A percentile compares a stretch with the other conserved stretches of the same genome.
Evolutionary conservation across 2,329 filamentous ascomycete genomes (phyloP).

Genomic region (Aspergillus pseudotamarii): DNA sequence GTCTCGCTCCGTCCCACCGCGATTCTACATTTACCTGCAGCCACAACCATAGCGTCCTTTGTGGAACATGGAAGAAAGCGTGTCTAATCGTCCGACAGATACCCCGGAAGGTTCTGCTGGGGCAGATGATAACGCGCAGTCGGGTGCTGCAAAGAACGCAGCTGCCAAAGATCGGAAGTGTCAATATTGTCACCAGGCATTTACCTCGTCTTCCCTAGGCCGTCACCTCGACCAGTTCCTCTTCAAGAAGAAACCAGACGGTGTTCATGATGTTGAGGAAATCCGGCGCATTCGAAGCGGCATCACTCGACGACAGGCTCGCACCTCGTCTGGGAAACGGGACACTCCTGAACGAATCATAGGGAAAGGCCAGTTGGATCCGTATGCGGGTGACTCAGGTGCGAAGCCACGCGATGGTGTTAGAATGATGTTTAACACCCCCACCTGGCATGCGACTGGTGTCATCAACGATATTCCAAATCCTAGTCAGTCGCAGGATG

Average conservation of each 20-base stretch:
- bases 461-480: conserved; percentile 74
- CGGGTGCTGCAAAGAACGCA: conserved; percentile 38
- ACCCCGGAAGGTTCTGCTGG: conserved; percentile 44
- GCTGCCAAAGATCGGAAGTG: conserved; percentile 83
- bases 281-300: conserved; percentile 80
- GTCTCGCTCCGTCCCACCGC: conserved; percentile 9
- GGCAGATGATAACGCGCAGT: conserved; percentile 36
- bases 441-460: conserved; percentile 75
- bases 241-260: conserved; percentile 91
- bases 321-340: conserved; percentile 63
- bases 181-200: conserved; percentile 83
- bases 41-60: conserved; percentile 10
- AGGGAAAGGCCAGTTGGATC: conserved; percentile 42
- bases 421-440: conserved; percentile 59
- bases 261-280: conserved; percentile 85
- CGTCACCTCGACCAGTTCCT: conserved; percentile 94
- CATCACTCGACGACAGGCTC: conserved; percentile 83
- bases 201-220: conserved; percentile 91
- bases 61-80: conserved; percentile 29
- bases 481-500: conserved; percentile 48
- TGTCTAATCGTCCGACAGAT: conserved; percentile 35
- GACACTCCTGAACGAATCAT: conserved; percentile 64
- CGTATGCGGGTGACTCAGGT: conserved; percentile 39
- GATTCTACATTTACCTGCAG: conserved; percentile 7
- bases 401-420: conserved; percentile 40